Percentiles rank a stretch among this genome's conserved stretches.
These are phyloP conservation scores for Chytriomyces sp. DNA, from an alignment of 192 early-diverging fungal species.

Conservation along the genomic window DNA sequence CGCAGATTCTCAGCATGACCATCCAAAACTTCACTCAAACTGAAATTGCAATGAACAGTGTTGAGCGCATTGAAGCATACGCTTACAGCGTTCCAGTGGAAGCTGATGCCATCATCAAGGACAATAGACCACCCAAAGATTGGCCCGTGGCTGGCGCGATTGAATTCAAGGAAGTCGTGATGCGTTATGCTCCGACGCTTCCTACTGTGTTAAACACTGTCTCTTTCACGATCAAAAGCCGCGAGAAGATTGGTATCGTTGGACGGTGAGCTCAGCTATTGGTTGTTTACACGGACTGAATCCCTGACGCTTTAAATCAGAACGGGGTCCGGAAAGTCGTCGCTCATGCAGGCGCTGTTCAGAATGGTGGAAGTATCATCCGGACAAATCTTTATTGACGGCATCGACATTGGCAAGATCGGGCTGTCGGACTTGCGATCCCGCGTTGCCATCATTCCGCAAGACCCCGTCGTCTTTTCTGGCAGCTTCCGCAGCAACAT, in stretches of 20 bases:
- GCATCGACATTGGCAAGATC: conserved; percentile 59
- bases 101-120: conserved; percentile 34
- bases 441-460: conserved; percentile 84
- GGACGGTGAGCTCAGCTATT: conserved; percentile 32
- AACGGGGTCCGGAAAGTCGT: conserved; percentile 43
- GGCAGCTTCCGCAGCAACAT: conserved; percentile 64
- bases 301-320: conserved; percentile 40
- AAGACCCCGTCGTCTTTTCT: conserved; percentile 77
- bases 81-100: conserved; percentile 46
- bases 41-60: conserved; percentile 61
- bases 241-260: conserved; percentile 56
- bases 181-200: conserved; percentile 53
- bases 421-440: conserved; percentile 67
- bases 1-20: conserved; percentile 76
- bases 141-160: conserved; percentile 58
- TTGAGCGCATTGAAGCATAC: conserved; percentile 59
- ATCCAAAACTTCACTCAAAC: conserved; percentile 76
- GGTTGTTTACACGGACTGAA: conserved; percentile 36
- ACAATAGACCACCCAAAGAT: conserved; percentile 34
- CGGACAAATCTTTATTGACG: conserved; percentile 35
- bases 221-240: conserved; percentile 35
- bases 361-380: conserved; percentile 33
- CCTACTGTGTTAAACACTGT: conserved; percentile 51
- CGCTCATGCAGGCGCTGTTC: conserved; percentile 45
- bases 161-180: conserved; percentile 41